A percentile compares a stretch with the other conserved stretches of the same genome.
Conservation (phyloP, 352 stramenopile species). For the Halophytophthora batemanensis region DNA sequence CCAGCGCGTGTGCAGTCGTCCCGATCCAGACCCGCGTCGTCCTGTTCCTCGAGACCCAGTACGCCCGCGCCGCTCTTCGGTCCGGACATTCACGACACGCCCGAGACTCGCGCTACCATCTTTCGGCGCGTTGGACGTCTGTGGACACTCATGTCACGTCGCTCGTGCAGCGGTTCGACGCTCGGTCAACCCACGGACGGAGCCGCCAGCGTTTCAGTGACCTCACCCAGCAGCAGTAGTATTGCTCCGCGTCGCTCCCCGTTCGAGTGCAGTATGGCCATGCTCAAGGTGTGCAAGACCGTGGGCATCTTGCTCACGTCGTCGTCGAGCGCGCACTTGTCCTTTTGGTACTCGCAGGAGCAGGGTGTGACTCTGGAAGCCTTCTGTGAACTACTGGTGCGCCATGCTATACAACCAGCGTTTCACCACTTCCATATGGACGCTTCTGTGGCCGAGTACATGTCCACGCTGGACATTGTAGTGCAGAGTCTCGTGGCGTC, state of each 20-base stretch:
- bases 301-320: conserved; percentile 39
- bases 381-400: conserved; percentile 47
- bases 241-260: conserved; percentile 25
- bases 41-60: conserved; percentile 1
- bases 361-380: conserved; percentile 39
- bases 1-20: conserved; percentile 8
- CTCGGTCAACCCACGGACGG: background rate
- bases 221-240: background rate
- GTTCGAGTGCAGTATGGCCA: conserved; percentile 53
- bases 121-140: conserved; percentile 35
- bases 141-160: conserved; percentile 41
- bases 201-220: background rate
- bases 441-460: conserved; percentile 34
- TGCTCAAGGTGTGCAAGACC: conserved; percentile 57
- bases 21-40: conserved; percentile 6
- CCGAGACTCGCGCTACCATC: conserved; percentile 21
- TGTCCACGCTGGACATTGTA: conserved; percentile 40
- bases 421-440: conserved; percentile 53
- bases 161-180: background rate
- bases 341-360: conserved; percentile 22
- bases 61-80: conserved; percentile 29
- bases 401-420: conserved; percentile 43
- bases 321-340: conserved; percentile 12
- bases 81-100: conserved; percentile 25
- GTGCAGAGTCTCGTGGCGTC: conserved; percentile 38